phyloP scores from a whole-genome alignment of 2,329 filamentous ascomycete genomes.

The Ceratocystis ficicola region DNA sequence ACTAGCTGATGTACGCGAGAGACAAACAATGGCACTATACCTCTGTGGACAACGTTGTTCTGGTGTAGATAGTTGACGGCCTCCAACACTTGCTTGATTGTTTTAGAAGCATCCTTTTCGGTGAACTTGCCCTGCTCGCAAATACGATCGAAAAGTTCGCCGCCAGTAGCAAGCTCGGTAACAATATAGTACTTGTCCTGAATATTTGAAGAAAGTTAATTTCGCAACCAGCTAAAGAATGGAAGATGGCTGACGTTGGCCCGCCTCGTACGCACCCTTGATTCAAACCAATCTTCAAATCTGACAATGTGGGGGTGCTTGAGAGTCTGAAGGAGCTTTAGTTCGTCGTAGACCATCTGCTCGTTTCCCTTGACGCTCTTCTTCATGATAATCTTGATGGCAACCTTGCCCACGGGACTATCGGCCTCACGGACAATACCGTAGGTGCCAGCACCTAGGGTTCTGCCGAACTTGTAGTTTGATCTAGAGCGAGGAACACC shows the following conservation, averaged over 20 bases:
- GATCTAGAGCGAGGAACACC: slow-evolving; percentile 39
- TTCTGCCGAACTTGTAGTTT: slow-evolving; percentile 84
- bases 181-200: slow-evolving; percentile 99
- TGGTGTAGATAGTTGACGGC: slow-evolving; percentile 88
- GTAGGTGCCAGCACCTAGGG: slow-evolving; percentile 92
- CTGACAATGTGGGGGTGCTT: slow-evolving; percentile 92
- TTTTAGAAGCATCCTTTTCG: slow-evolving; percentile 92
- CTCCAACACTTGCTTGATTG: slow-evolving; percentile 83
- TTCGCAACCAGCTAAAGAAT: not conserved
- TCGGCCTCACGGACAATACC: slow-evolving; percentile 96
- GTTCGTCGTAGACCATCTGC: slow-evolving; percentile 95
- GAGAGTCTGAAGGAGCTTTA: slow-evolving; percentile 82
- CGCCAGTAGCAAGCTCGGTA: slow-evolving; percentile 87
- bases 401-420: slow-evolving; percentile 65
- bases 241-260: not conserved
- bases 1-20: too few species aligned
- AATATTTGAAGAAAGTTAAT: slow-evolving; percentile 1
- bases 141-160: slow-evolving; percentile 94
- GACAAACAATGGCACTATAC: slow-evolving; percentile 34
- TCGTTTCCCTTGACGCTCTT: slow-evolving; percentile 98
- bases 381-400: slow-evolving; percentile 98
- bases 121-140: slow-evolving; percentile 98
- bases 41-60: slow-evolving; percentile 92
- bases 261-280: slow-evolving; percentile 60
- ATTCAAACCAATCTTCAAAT: slow-evolving; percentile 99